Base-by-base conservation (phyloP, 306 rosid genomes). In the Prosopis cineraria region DNA sequence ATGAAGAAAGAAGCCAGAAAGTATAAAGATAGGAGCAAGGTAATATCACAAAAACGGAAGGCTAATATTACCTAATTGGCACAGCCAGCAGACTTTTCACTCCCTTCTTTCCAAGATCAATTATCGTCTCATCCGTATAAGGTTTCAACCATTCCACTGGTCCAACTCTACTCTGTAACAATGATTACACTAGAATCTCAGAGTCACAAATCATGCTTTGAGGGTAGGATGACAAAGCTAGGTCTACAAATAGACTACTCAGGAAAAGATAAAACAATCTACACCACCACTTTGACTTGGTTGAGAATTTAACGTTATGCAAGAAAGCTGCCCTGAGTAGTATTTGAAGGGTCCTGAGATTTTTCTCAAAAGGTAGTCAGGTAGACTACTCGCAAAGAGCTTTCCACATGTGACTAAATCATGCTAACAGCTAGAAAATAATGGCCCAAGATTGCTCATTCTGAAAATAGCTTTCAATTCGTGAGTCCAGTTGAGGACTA, bases 101-200 rank as follows among this genome's bases (percentile, higher is more conserved):
- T 56, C 98, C 98, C 81, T 76, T 91, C 85, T 88, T 81, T 68
- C 99, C 99, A 48, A 95, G 98, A 79, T 95, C 99, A 87, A 95
- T 60, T 82, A 93, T 91, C 63, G 99, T 95, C 73, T 93, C 98
- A 65, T 95, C 99, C 3, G 98, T 95, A 62, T 95, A 95, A n/a
- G 98, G 98, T 81, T 90, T 95, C 81, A 95, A 82, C 98, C 98
- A 95, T 84, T 95, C 98, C 79, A 95, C 98, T 5, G 98, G 98
- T 71, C 98, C 98, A 79, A 95, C 98, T 86, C 98, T 88, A 84
- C 98, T 95, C 99, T 95, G 98, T 73, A 82, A 73, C 60, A 79
- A 55, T 68, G 82, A 72, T 76, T 44, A 58, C 33, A 25, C 24
- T 65, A 47, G 45, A 72, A 65, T 24, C 12, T 60, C 20, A 60